These are phyloP conservation scores for Pseudogymnoascus sp. DNA, from an alignment of 2,329 filamentous ascomycete species.

Conservation along the genomic window DNA sequence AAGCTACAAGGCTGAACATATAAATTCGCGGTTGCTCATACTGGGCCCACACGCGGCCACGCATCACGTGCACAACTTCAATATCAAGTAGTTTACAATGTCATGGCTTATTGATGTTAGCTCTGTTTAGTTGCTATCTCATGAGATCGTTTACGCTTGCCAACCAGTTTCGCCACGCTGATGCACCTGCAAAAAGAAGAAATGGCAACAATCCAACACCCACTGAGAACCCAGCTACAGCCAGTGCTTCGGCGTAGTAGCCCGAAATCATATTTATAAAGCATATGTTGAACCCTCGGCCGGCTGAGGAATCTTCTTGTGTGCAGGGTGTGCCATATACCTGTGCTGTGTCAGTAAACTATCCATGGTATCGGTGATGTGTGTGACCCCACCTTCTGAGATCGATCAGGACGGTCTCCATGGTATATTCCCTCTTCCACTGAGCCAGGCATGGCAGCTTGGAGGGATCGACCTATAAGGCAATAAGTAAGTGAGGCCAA, in stretches of 20 bases:
- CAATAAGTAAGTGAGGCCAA: background rate
- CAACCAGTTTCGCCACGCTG: constrained; percentile 28
- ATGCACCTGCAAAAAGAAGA: constrained; percentile 23
- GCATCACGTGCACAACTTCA: constrained; percentile 5
- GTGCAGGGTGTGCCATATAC: constrained; percentile 83
- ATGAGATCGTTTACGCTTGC: constrained; percentile 6
- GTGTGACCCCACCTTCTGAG: constrained; percentile 56
- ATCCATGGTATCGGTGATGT: constrained; percentile 20
- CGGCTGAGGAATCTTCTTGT: constrained; percentile 95
- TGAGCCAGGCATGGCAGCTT: constrained; percentile 78
- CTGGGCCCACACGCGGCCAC: background rate
- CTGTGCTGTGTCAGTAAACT: constrained; percentile 37
- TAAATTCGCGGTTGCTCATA: background rate
- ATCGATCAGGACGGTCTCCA: constrained; percentile 89
- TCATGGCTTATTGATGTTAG: constrained; percentile 6
- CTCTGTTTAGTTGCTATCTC: constrained; percentile 9
- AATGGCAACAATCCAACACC: constrained; percentile 14
- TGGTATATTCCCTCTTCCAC: constrained; percentile 90
- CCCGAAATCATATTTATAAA: constrained; percentile 12
- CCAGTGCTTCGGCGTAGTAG: background rate
- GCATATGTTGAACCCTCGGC: constrained; percentile 67
- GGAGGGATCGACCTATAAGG: constrained; percentile 62
- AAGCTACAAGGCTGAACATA: constrained; percentile 1
- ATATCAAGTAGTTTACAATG: background rate
- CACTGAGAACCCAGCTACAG: constrained; percentile 3